phyloP scores from a whole-genome alignment of 2,329 filamentous ascomycete genomes.

The Trichoderma sp. region DNA sequence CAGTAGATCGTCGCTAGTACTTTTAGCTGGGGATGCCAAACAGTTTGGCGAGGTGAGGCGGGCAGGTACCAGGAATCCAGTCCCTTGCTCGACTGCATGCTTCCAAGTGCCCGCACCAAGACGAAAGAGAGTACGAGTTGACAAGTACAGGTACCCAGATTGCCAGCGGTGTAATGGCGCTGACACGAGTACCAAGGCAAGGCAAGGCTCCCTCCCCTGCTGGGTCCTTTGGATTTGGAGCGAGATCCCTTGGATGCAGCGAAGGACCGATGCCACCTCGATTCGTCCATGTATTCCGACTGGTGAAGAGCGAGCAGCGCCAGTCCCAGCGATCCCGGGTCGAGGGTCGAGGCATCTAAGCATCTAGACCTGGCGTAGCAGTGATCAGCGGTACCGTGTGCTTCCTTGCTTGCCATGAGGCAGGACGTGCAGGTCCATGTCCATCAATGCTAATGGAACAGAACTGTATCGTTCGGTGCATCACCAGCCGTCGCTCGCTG shows the following conservation, averaged over 20 bases:
- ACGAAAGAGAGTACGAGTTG: not conserved
- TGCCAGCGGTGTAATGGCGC: not conserved
- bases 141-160: not conserved
- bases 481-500: conserved; percentile 3
- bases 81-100: not conserved
- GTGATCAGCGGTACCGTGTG: not conserved
- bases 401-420: not conserved
- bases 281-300: not conserved
- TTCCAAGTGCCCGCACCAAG: not conserved
- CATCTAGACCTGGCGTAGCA: not conserved
- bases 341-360: not conserved
- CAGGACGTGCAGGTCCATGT: not conserved
- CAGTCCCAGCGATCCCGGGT: not conserved
- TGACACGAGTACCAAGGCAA: not conserved
- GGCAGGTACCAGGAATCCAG: not conserved
- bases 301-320: not conserved
- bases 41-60: not conserved
- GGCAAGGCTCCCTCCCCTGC: not conserved
- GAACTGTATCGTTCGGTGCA: not conserved
- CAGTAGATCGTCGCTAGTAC: not conserved
- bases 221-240: not conserved
- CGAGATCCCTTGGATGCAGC: conserved; percentile 7
- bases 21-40: not conserved
- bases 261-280: not conserved
- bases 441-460: not conserved